Percentiles rank a stretch among this genome's conserved stretches.
phyloP scores from a whole-genome alignment of 2,329 filamentous ascomycete genomes.

The Cryphonectria japonica region DNA sequence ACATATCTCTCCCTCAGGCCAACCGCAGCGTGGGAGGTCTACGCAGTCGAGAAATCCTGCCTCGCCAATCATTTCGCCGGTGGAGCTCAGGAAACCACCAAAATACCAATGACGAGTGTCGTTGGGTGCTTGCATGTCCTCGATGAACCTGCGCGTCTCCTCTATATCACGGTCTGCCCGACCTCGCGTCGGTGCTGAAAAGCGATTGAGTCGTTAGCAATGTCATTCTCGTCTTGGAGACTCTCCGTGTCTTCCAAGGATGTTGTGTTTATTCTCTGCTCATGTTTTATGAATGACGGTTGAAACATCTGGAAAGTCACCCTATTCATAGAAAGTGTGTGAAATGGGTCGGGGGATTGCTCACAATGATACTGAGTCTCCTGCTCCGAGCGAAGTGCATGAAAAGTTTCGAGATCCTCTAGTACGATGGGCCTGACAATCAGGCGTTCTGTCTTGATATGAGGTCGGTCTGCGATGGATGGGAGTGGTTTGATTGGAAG shows the following conservation, averaged over 20 bases:
- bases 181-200: background rate
- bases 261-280: too few species aligned
- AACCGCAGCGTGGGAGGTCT: constrained; percentile 17
- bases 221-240: background rate
- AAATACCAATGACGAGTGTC: constrained; percentile 14
- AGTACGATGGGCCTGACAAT: constrained; percentile 9
- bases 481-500: constrained; percentile 12
- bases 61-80: constrained; percentile 18
- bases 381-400: constrained; percentile 1
- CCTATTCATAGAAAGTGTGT: background rate
- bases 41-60: constrained; percentile 13
- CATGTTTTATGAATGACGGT: background rate
- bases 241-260: background rate
- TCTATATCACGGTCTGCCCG: constrained; percentile 10
- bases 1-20: constrained; percentile 27
- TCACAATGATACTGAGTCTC: constrained; percentile 9
- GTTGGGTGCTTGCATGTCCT: background rate
- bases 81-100: constrained; percentile 15
- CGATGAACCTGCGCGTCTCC: constrained; percentile 10
- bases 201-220: background rate
- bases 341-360: background rate
- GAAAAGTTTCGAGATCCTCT: constrained; percentile 5
- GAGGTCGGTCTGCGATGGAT: constrained; percentile 2
- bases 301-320: background rate
- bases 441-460: constrained; percentile 9